A percentile compares a stretch with the other conserved stretches of the same genome.
Evolutionary conservation across 768 basidiomycete genomes (phyloP).

Genomic region (Psilocybe azurescens): DNA sequence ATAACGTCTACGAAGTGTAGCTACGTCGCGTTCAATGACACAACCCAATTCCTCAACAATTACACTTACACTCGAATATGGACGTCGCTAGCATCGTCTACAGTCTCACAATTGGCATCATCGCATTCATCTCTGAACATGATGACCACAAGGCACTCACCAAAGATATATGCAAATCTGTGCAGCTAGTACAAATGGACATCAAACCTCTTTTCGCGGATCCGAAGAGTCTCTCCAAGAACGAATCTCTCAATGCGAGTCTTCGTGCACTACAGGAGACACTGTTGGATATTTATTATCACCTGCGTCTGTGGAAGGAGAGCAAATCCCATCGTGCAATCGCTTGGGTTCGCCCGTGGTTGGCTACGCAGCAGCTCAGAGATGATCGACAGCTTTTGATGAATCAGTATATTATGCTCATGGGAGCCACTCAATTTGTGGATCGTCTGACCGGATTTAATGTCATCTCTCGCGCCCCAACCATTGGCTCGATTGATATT

Average conservation of each 20-base stretch:
- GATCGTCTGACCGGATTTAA: neutral
- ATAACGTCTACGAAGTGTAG: neutral
- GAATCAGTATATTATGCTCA: neutral
- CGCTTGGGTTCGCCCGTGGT: neutral
- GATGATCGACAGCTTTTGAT: neutral
- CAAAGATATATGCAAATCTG: neutral
- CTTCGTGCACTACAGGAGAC: neutral
- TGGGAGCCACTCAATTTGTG: neutral
- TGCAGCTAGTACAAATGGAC: neutral
- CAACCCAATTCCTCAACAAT: neutral
- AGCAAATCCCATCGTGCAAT: neutral
- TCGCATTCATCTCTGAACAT: neutral
- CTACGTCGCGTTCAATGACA: neutral
- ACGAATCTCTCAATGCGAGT: conserved; percentile 1
- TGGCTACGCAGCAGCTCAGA: neutral
- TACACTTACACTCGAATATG: neutral
- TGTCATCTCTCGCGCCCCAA: neutral
- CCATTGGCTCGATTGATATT: neutral
- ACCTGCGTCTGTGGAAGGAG: conserved; percentile 3
- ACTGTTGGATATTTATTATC: neutral
- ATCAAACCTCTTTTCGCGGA: conserved; percentile 1
- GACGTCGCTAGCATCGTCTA: conserved; percentile 1
- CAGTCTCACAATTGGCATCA: neutral
- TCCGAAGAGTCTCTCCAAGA: neutral
- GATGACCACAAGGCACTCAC: neutral